Conservation (phyloP, 192 early-diverging fungal species). For the Coemansia reversa region DNA sequence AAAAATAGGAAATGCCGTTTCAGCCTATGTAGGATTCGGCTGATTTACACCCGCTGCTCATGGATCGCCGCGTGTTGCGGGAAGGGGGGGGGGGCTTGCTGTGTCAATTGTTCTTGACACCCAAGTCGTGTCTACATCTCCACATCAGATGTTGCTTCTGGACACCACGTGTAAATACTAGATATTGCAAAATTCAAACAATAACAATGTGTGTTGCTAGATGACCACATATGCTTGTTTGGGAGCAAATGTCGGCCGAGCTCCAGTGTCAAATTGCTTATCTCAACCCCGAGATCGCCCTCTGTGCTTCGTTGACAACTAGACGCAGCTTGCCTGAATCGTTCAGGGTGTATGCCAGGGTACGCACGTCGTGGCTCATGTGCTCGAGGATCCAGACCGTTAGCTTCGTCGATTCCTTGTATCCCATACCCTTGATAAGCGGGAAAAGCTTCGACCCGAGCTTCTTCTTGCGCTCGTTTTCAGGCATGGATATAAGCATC, state of each 20-base stretch:
- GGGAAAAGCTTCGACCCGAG: constrained; percentile 57
- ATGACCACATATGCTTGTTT: not conserved
- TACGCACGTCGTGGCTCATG: constrained; percentile 52
- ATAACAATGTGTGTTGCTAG: not conserved
- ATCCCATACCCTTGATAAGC: constrained; percentile 55
- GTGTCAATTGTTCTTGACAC: not conserved
- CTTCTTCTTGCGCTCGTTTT: constrained; percentile 55
- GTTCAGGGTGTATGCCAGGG: constrained; percentile 53
- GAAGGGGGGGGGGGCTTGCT: not conserved
- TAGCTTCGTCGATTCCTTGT: constrained; percentile 53
- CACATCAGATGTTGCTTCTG: not conserved
- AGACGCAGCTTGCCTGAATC: constrained; percentile 32
- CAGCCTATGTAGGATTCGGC: constrained; percentile 6
- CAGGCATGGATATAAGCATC: constrained; percentile 49
- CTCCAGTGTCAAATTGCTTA: not conserved
- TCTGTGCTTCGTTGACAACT: constrained; percentile 48
- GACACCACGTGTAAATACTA: not conserved
- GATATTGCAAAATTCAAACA: not conserved
- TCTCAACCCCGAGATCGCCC: constrained; percentile 10
- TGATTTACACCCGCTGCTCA: constrained; percentile 4
- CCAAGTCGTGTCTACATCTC: not conserved
- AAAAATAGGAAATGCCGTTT: constrained; percentile 2
- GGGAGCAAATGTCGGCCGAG: not conserved
- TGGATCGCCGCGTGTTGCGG: not conserved
- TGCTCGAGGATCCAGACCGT: constrained; percentile 58